Base-by-base conservation (phyloP, 176 grass and related monocot species). In the Areca catechu region DNA sequence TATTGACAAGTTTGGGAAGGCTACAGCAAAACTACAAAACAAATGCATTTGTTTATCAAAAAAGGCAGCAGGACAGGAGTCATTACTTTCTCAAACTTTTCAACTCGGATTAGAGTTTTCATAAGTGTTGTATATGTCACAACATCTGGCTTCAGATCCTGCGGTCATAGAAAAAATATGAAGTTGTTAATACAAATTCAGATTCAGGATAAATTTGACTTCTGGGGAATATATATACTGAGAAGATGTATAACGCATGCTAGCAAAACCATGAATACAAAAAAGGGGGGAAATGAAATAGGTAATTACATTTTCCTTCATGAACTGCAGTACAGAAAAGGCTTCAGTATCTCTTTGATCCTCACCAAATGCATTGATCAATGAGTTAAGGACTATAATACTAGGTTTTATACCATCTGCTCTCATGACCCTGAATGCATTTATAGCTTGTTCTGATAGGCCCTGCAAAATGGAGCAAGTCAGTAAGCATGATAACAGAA, bases 121-220 rank as follows among this genome's bases (percentile, higher is more conserved):
- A 97, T 97, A 17, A 97, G 72, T 48, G 92, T 97, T 29, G 92
- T 97, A 54, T 97, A 97, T 59, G 92, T 97, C 68, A 97, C 89
- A 80, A 97, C 92, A 72, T 97, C 92, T 29, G 92, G 86, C 66
- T 83, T 88, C 52, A 97, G 65, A 70, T 70, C 80, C 92, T 97
- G 74, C 30, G 86, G 55, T 61, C 24, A 24, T 20, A 63, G 54
- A n/a, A n/a, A 2, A 20, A 72, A 54, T 72, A 76, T 17, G 72
- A 72, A 47, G 0, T 20, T 63, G 22, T 43, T 61, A 16, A 20
- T 67, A n/a, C 3, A 67, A 3, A 17, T 21, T n/a, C 54, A 2
- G 34, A 10, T 67, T n/a, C 49, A 29, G 23, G 16, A 19, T n/a
- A 16, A n/a, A 16, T 54, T 7, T 43, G 22, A 55, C 29, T 37